phyloP scores from a whole-genome alignment of 495 filamentous ascomycete species.

The Poronia punctata region DNA sequence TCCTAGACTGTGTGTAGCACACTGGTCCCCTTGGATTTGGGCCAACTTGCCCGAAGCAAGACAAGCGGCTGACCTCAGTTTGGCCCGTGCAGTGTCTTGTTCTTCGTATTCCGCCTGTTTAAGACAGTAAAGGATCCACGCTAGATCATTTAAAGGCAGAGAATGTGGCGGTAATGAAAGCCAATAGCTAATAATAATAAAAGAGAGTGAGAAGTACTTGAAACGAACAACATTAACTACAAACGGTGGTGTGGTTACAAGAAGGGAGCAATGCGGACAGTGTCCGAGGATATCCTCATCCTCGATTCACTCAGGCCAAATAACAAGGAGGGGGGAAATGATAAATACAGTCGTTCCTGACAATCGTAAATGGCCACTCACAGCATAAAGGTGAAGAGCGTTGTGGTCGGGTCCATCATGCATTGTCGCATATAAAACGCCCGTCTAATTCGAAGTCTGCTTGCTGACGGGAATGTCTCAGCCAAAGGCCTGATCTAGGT shows the following conservation, averaged over 20 bases:
- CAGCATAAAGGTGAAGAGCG: conserved; percentile 68
- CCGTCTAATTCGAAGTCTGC: too few species aligned
- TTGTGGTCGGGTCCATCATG: conserved; percentile 59
- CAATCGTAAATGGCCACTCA: too few species aligned
- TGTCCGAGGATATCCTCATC: too few species aligned
- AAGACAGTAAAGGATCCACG: not conserved
- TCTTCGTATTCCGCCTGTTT: not conserved
- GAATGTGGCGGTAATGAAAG: conserved; percentile 2
- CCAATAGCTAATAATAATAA: conserved; percentile 8
- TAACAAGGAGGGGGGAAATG: conserved; percentile 25
- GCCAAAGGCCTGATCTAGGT: too few species aligned
- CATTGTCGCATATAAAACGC: too few species aligned
- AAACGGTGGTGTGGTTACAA: too few species aligned
- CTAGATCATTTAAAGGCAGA: not conserved
- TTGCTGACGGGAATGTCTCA: too few species aligned
- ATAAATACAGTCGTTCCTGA: conserved; percentile 8
- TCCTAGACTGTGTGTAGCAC: too few species aligned
- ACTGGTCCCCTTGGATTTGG: not conserved
- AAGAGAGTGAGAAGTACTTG: conserved; percentile 32
- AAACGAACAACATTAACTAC: conserved; percentile 26
- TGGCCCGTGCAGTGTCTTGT: not conserved
- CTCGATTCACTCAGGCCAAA: too few species aligned
- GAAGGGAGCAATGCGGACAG: too few species aligned
- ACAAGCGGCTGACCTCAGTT: not conserved
- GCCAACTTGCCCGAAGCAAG: conserved; percentile 2